Evolutionary conservation across 306 rosid genomes (phyloP).

Genomic region (Sicyos baderoa): DNA sequence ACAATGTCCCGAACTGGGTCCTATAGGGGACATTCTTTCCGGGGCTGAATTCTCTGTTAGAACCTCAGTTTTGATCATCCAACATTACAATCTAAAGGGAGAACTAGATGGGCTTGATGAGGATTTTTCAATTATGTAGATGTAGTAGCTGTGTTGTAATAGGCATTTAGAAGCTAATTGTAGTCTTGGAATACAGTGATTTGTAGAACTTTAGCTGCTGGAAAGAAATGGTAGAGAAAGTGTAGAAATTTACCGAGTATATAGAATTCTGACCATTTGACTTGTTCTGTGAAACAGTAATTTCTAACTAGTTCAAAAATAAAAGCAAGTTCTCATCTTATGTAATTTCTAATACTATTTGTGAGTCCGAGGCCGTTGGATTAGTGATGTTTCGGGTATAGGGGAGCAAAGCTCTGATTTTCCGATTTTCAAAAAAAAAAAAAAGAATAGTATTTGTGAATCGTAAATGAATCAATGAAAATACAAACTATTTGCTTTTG

Average conservation of each 20-base stretch:
- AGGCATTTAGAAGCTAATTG: constrained; percentile 18
- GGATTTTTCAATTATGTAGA: constrained; percentile 61
- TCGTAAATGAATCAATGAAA: too few relatives aligned
- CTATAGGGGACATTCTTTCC: constrained; percentile 89
- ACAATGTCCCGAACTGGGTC: constrained; percentile 86
- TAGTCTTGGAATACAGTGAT: constrained; percentile 11
- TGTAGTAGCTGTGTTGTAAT: background rate
- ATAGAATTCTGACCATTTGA: background rate
- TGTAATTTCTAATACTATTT: background rate
- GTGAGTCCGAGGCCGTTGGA: too few relatives aligned
- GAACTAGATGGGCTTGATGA: constrained; percentile 88
- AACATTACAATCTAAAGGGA: constrained; percentile 60
- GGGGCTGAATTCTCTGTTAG: constrained; percentile 62
- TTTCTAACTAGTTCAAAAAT: background rate
- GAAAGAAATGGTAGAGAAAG: constrained; percentile 20
- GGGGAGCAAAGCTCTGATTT: too few relatives aligned
- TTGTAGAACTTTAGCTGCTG: constrained; percentile 26
- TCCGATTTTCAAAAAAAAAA: too few relatives aligned
- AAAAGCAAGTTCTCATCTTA: background rate
- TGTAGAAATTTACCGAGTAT: constrained; percentile 27
- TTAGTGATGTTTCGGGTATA: too few relatives aligned
- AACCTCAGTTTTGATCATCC: constrained; percentile 70
- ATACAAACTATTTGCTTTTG: too few relatives aligned
- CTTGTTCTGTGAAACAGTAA: constrained; percentile 7
- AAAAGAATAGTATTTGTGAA: too few relatives aligned